Evolutionary conservation across 1,284 basidiomycete genomes (phyloP), one percentile per base, ranked within the genome.

Genomic region (Ceratobasidium sp.): DNA sequence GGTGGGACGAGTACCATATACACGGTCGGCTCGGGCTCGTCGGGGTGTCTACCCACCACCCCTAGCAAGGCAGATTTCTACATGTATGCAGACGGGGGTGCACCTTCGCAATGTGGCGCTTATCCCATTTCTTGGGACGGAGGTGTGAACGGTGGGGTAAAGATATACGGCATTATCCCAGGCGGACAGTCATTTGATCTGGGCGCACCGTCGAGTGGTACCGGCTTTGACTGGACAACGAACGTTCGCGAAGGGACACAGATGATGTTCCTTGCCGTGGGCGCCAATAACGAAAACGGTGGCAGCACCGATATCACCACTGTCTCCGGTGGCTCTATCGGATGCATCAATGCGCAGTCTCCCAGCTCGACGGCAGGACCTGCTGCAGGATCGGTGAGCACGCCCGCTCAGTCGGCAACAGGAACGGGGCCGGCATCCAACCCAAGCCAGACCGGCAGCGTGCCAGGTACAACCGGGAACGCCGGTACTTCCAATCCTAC

Each of bases 311-410:
- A 82, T 1, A 84, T 82, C 70, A 84, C 83, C 20, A 83, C 91
- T 34, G 80, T 82, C 68, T 79, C 80, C 0, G 76, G 80, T 5
- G 76, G 80, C 67, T 81, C 81, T 62, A 80, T 82, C 71, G 79
- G 75, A 38, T 92, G 91, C 74, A 76, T 92, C 60, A 84, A 80
- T 58, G 74, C 77, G 47, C 76, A 72, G 27, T 89, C 88, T 43
- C 91, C 91, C 0, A 90, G 87, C 40, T 90, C 89, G 1, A 93
- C 91, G 0, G 82, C 87, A 7, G 91, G 88, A 0, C 80, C 79
- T 57, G 89, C 90, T 4, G 91, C 91, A n/a, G 91, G 91, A 40
- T 89, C 89, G 0, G 80, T 80, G 22, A 64, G 60, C n/a, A 64
- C 60, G 13, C 17, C 13, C 22, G 60, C 60, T 38, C 47, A 45